Base-by-base conservation (phyloP, 2,329 filamentous ascomycete genomes). In the Trichoderma lentiforme region DNA sequence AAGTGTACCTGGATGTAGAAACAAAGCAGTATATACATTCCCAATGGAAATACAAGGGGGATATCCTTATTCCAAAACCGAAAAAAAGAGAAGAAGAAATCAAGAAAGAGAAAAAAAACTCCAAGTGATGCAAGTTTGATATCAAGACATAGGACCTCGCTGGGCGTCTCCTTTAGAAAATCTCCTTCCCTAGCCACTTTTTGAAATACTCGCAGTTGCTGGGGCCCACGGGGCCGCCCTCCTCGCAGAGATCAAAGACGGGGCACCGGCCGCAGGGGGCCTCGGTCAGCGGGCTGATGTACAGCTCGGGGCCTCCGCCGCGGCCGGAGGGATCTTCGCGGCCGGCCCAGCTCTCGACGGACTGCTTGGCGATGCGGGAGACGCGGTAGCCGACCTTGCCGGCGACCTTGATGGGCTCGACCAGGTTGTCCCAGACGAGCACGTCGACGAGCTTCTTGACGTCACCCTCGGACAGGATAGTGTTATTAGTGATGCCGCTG, bases 161-260 rank as follows among this genome's bases (percentile, higher is more conserved):
- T 18, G 4, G 14, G 18, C 6, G 47, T 30, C 4, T 7, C 39
- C 9, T 39, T 80, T 76, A 81, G 63, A 72, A 68, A 4, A 68
- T 63, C 3, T 86, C 83, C 74, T 83, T 77, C 0, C 84, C 87
- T 60, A 98, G 82, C 96, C 96, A 99, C 67, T 91, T 88, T 74
- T 92, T 88, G 78, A 97, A 98, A 79, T 99, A 99, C 69, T 94
- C 92, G 81, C 96, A 99, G 65, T 92, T 97, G 75, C 90, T 92
- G 0, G 95, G 93, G 77, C 92, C 97, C 26, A 99, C 94, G 0
- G 94, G 93, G 0, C 95, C 95, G 7, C 94, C 94, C 73, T 97
- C 93, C 75, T 93, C 92, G 80, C 96, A 99, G 2, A 98, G 86
- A 72, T 96, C 92, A 57, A 97, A 97, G 3, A 98, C 95, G 0